phyloP scores from a whole-genome alignment of 768 basidiomycete genomes.

The Naganishia friedmannii region DNA sequence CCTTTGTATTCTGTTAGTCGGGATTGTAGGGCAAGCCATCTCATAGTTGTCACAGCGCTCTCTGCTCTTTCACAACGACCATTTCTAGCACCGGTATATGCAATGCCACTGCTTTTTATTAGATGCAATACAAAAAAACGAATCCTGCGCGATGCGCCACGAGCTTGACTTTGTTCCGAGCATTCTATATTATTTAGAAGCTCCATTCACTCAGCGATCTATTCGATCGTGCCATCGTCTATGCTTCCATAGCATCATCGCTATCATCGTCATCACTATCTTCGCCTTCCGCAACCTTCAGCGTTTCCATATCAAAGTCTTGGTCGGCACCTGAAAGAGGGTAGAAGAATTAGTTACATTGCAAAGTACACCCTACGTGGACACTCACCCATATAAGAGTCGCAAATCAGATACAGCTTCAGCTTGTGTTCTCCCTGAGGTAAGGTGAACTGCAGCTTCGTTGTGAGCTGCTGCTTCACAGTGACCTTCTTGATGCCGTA shows the following conservation, averaged over 20 bases:
- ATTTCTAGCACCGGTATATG: background rate
- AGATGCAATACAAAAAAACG: slow-evolving; percentile 1
- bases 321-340: slow-evolving; percentile 68
- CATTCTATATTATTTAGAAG: background rate
- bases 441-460: slow-evolving; percentile 84
- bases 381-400: slow-evolving; percentile 67
- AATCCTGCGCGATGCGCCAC: background rate
- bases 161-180: background rate
- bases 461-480: slow-evolving; percentile 62
- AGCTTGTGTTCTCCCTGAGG: slow-evolving; percentile 77
- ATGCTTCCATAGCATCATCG: slow-evolving; percentile 54
- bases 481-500: slow-evolving; percentile 87
- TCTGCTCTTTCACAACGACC: background rate
- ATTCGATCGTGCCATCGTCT: background rate
- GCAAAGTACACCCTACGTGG: background rate
- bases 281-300: slow-evolving; percentile 87
- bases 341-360: background rate
- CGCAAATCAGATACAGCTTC: slow-evolving; percentile 87
- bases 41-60: too few species aligned
- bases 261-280: slow-evolving; percentile 72
- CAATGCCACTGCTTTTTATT: background rate
- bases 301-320: slow-evolving; percentile 74
- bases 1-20: too few species aligned
- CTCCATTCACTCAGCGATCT: background rate
- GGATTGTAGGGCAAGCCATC: too few species aligned